A percentile compares a stretch with the other conserved stretches of the same genome.
Conservation (phyloP, 306 rosid genomes). For the Vigna hirtella region DNA sequence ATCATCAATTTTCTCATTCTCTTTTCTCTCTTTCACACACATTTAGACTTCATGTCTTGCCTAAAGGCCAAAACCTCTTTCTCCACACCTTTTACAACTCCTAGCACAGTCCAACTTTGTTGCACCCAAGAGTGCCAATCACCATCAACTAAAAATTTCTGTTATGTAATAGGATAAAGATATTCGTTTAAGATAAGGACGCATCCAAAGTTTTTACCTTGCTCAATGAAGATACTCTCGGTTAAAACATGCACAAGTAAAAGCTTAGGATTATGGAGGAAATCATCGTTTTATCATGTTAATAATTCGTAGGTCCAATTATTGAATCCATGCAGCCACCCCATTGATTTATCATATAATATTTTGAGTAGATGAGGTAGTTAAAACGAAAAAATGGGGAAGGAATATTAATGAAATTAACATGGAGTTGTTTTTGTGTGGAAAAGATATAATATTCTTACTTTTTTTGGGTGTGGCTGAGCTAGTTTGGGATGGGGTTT, state of each 20-base stretch:
- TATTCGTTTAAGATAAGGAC: conserved; percentile 36
- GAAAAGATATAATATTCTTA: no score
- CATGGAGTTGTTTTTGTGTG: no score
- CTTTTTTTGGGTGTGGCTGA: not conserved
- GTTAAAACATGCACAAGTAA: conserved; percentile 7
- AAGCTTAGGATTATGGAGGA: not conserved
- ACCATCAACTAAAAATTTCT: no score
- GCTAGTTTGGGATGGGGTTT: not conserved
- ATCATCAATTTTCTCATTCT: conserved; percentile 33
- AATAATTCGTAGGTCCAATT: conserved; percentile 45
- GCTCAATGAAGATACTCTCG: conserved; percentile 3
- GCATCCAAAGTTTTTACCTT: conserved; percentile 18
- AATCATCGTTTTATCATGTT: conserved; percentile 38
- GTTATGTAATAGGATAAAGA: conserved; percentile 14
- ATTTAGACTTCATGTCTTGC: conserved; percentile 44
- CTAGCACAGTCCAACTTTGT: conserved; percentile 17
- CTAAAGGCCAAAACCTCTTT: not conserved
- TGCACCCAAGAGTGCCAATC: not conserved
- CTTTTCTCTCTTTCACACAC: conserved; percentile 38
- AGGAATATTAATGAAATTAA: no score
- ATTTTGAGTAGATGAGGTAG: no score
- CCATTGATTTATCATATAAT: not conserved
- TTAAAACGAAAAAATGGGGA: no score
- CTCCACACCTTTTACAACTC: conserved; percentile 36
- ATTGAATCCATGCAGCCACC: conserved; percentile 35